Evolutionary conservation across 805 yeast species (phyloP).

Genomic region (Saccharomyces jurei): DNA sequence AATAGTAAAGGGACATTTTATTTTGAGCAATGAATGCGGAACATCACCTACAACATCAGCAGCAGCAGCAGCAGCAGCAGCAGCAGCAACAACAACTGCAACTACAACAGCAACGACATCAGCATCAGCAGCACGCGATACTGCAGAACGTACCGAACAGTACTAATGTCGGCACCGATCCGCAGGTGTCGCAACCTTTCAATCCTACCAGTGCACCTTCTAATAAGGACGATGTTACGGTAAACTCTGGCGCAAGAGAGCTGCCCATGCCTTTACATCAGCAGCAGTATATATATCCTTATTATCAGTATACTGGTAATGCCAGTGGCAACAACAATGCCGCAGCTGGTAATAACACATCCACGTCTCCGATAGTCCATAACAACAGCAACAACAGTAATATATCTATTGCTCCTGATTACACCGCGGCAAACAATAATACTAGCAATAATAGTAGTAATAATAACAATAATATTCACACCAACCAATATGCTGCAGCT

Average conservation of each 20-base stretch:
- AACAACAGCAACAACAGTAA: conserved; percentile 1
- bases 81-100: conserved; percentile 1
- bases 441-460: conserved; percentile 1
- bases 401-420: conserved; percentile 3
- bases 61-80: conserved; percentile 1
- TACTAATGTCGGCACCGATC: not conserved
- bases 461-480: conserved; percentile 3
- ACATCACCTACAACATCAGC: conserved; percentile 2
- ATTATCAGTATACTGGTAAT: not conserved
- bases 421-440: conserved; percentile 7
- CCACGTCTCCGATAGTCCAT: not conserved
- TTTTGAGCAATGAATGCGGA: not conserved
- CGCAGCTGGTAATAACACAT: conserved; percentile 3
- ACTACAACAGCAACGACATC: conserved; percentile 3
- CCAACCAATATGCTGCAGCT: not conserved
- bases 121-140: conserved; percentile 1
- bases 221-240: not conserved
- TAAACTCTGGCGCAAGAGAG: not conserved
- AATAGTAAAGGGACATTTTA: not conserved
- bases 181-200: not conserved
- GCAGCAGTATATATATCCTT: not conserved
- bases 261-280: not conserved
- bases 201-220: not conserved
- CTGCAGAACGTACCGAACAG: not conserved
- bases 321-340: conserved; percentile 7